These are phyloP conservation scores for Annulohypoxylon stygium DNA, from an alignment of 495 filamentous ascomycete species.

Conservation along the genomic window DNA sequence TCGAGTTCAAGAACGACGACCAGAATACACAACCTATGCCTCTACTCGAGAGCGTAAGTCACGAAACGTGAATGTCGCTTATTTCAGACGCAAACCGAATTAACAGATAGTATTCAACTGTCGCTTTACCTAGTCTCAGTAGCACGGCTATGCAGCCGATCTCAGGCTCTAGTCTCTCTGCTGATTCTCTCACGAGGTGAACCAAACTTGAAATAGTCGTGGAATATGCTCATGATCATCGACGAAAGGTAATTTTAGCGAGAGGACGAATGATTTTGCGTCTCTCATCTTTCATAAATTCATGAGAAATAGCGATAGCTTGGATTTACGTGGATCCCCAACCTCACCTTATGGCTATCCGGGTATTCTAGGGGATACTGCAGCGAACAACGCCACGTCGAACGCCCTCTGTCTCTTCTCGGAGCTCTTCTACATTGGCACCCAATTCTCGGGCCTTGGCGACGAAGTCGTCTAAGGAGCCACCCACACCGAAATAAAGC, in stretches of 20 bases:
- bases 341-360: not conserved
- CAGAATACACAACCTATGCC: not conserved
- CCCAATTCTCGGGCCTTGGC: constrained; percentile 68
- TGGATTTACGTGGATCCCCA: not conserved
- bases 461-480: constrained; percentile 90
- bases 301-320: not conserved
- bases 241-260: not conserved
- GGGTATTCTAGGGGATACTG: constrained; percentile 36
- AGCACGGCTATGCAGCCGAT: not conserved
- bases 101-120: not conserved
- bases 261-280: not conserved
- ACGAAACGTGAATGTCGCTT: not conserved
- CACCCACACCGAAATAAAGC: constrained; percentile 97
- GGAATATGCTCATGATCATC: not conserved
- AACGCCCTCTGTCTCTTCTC: constrained; percentile 74
- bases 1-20: not conserved
- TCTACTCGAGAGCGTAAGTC: not conserved
- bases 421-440: constrained; percentile 68
- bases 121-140: not conserved
- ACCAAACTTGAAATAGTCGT: not conserved
- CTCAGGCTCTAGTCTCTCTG: not conserved
- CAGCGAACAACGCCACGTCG: constrained; percentile 66
- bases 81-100: not conserved
- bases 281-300: not conserved
- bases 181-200: not conserved